A percentile compares a stretch with the other conserved stretches of the same genome.
Evolutionary conservation across 2,329 filamentous ascomycete species (phyloP).

Genomic region (Aspergillus carbonarius): DNA sequence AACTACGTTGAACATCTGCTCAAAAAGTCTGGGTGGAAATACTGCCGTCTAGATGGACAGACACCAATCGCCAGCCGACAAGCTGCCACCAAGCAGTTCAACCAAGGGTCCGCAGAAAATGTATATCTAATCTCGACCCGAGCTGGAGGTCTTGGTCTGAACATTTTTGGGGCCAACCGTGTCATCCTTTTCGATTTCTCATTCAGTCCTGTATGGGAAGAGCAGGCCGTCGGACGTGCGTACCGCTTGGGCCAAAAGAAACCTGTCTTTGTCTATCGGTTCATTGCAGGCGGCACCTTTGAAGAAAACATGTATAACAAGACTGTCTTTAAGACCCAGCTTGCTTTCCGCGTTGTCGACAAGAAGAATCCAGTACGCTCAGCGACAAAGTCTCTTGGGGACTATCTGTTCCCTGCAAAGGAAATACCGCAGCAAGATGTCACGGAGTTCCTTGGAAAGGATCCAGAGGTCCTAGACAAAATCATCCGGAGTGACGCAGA

Average conservation of each 20-base stretch:
- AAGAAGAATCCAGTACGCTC: constrained; percentile 72
- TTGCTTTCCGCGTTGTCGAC: constrained; percentile 78
- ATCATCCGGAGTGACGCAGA: constrained; percentile 30
- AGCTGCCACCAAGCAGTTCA: constrained; percentile 66
- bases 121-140: constrained; percentile 80
- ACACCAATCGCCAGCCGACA: constrained; percentile 61
- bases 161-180: constrained; percentile 79
- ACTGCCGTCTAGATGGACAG: constrained; percentile 66
- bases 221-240: constrained; percentile 81
- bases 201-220: constrained; percentile 78
- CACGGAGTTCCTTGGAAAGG: constrained; percentile 57
- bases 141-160: constrained; percentile 79
- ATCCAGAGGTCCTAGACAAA: constrained; percentile 60
- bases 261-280: constrained; percentile 79
- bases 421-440: constrained; percentile 55
- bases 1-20: constrained; percentile 66
- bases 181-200: constrained; percentile 82
- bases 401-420: constrained; percentile 62
- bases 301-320: constrained; percentile 73
- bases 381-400: constrained; percentile 54
- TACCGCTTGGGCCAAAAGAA: constrained; percentile 84
- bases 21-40: constrained; percentile 45
- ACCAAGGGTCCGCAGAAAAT: constrained; percentile 50
- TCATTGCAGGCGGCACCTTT: constrained; percentile 75
- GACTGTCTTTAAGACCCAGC: constrained; percentile 77